These are phyloP conservation scores for Ganoderma lingzhi DNA, from an alignment of 1,284 basidiomycete species.

Conservation along the genomic window DNA sequence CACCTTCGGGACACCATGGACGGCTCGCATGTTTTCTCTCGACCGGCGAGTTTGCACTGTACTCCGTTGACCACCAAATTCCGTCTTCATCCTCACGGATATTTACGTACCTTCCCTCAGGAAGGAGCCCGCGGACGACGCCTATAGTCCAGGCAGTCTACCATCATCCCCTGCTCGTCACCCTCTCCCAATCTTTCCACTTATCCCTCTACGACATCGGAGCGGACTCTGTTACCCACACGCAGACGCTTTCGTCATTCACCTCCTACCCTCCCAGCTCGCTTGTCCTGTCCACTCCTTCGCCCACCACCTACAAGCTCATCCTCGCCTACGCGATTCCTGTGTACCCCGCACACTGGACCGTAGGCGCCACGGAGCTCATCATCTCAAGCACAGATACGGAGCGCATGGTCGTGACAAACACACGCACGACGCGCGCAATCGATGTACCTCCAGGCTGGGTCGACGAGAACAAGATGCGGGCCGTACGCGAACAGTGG, in stretches of 20 bases:
- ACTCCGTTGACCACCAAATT: constrained; percentile 56
- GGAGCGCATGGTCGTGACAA: constrained; percentile 37
- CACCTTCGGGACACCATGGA: constrained; percentile 49
- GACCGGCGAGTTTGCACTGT: constrained; percentile 70
- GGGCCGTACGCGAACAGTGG: constrained; percentile 76
- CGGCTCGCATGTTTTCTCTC: constrained; percentile 70
- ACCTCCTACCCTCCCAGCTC: constrained; percentile 79
- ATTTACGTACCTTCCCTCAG: constrained; percentile 57
- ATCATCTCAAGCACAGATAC: constrained; percentile 55
- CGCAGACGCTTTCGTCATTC: constrained; percentile 75
- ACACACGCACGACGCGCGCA: constrained; percentile 69
- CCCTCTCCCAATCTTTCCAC: constrained; percentile 69
- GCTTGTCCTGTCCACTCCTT: constrained; percentile 68
- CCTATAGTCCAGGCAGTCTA: constrained; percentile 73
- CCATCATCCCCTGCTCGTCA: constrained; percentile 78
- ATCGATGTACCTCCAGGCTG: constrained; percentile 76
- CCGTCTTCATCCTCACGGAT: constrained; percentile 51
- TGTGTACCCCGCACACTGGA: constrained; percentile 84
- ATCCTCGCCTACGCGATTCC: constrained; percentile 76
- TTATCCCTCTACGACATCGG: constrained; percentile 76
- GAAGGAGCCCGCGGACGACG: constrained; percentile 47
- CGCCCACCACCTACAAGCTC: constrained; percentile 69
- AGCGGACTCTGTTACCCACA: constrained; percentile 54
- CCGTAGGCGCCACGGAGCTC: constrained; percentile 78
- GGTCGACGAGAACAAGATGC: constrained; percentile 71